Conservation (phyloP, 495 filamentous ascomycete genomes). For the Penicillium longicatenatum region DNA sequence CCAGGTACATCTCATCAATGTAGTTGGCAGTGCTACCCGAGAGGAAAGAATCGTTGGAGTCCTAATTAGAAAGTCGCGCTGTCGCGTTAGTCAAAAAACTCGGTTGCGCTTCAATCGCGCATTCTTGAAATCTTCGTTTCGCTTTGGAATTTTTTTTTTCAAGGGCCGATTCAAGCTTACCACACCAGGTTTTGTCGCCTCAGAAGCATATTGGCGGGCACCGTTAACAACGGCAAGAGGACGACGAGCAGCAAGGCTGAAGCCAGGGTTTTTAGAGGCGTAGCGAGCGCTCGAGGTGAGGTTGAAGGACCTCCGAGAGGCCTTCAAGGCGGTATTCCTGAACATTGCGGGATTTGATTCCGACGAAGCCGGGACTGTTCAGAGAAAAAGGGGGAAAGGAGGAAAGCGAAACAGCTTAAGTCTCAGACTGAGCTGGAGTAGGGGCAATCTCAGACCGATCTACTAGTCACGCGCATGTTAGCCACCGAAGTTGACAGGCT, state of each 20-base stretch:
- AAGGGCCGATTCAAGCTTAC: slow-evolving; percentile 30
- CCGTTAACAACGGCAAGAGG: slow-evolving; percentile 44
- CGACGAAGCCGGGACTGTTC: slow-evolving; percentile 16
- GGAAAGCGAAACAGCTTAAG: slow-evolving; percentile 5
- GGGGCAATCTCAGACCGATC: slow-evolving; percentile 14
- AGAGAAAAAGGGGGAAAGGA: slow-evolving; percentile 11
- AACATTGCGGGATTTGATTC: slow-evolving; percentile 47
- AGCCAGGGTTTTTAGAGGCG: slow-evolving; percentile 45
- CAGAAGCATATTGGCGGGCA: slow-evolving; percentile 57
- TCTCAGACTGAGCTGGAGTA: slow-evolving; percentile 9
- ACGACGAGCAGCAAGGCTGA: slow-evolving; percentile 45
- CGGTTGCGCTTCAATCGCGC: slow-evolving; percentile 10
- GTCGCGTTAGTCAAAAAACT: slow-evolving; percentile 31
- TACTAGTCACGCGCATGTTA: slow-evolving; percentile 15
- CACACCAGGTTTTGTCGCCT: slow-evolving; percentile 37
- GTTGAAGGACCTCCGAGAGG: slow-evolving; percentile 50
- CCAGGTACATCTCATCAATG: slow-evolving; percentile 98
- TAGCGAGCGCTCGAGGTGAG: slow-evolving; percentile 48
- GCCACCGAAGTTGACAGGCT: slow-evolving; percentile 26
- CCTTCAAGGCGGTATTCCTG: slow-evolving; percentile 47
- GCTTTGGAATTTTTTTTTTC: not conserved
- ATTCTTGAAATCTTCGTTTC: slow-evolving; percentile 11
- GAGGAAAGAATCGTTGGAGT: slow-evolving; percentile 92
- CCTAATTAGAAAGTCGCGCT: slow-evolving; percentile 45
- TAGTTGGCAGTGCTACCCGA: slow-evolving; percentile 96